Evolutionary conservation across 179 eudicot genomes (phyloP).

Genomic region (Patellifolia procumbens): DNA sequence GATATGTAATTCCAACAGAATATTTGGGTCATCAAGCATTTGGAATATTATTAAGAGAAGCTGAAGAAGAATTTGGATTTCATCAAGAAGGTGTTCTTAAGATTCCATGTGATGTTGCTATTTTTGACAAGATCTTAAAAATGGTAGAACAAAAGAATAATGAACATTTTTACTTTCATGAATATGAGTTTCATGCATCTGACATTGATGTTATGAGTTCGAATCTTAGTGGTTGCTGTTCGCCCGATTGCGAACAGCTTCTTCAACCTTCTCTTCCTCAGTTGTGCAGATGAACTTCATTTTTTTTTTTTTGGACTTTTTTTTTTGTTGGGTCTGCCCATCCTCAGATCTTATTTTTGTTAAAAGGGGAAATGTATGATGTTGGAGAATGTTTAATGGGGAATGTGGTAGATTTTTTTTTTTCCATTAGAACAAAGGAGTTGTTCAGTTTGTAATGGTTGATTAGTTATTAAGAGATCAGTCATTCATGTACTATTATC

Average conservation of each 20-base stretch:
- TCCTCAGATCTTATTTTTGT: constrained; percentile 2
- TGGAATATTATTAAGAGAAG: constrained; percentile 51
- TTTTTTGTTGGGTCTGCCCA: not conserved
- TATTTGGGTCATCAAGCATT: constrained; percentile 61
- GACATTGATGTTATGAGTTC: constrained; percentile 24
- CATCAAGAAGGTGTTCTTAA: constrained; percentile 66
- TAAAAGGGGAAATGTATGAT: constrained; percentile 14
- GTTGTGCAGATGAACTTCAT: constrained; percentile 35
- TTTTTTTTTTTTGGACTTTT: not conserved
- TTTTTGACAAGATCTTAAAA: constrained; percentile 53
- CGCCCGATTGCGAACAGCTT: constrained; percentile 43
- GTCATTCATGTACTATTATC: constrained; percentile 21
- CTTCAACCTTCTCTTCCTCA: constrained; percentile 44
- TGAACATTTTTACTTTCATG: constrained; percentile 30
- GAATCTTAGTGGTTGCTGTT: constrained; percentile 29
- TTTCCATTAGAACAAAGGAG: constrained; percentile 8
- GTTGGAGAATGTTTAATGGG: not conserved
- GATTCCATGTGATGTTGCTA: constrained; percentile 53
- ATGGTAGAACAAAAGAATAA: constrained; percentile 47
- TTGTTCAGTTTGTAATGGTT: constrained; percentile 39
- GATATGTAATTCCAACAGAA: constrained; percentile 57
- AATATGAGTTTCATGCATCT: constrained; percentile 21
- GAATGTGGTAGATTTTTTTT: constrained; percentile 15
- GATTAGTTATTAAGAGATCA: constrained; percentile 34
- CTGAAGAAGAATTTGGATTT: constrained; percentile 73